Conservation (phyloP, 129 eudicot genomes). For the Flaveria bidentis region DNA sequence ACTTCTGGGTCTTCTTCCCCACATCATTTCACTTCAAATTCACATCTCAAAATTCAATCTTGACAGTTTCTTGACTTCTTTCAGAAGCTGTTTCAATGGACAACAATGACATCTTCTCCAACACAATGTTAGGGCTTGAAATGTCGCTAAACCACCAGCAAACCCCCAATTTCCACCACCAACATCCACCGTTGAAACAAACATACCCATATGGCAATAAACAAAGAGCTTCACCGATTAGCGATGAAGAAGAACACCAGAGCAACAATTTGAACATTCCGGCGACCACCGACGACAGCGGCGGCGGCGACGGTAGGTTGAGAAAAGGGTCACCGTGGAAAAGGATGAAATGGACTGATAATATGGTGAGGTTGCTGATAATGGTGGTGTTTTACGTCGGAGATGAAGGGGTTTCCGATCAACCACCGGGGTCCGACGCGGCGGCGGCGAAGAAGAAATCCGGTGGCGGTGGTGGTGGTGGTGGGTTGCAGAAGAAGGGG, state of each 20-base stretch:
- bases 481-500: conserved; percentile 84
- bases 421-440: conserved; percentile 34
- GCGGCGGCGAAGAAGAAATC: conserved; percentile 49
- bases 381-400: conserved; percentile 81
- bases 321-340: conserved; percentile 85
- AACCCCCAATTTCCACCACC: conserved; percentile 40
- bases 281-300: conserved; percentile 54
- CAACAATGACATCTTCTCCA: conserved; percentile 57
- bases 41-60: background rate
- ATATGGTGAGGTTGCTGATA: conserved; percentile 76
- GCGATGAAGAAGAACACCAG: conserved; percentile 79
- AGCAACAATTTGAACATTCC: conserved; percentile 28
- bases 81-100: conserved; percentile 41
- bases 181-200: conserved; percentile 36
- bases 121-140: conserved; percentile 54
- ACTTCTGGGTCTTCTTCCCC: background rate
- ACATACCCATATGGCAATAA: conserved; percentile 41
- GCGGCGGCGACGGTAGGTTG: conserved; percentile 52
- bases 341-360: conserved; percentile 94
- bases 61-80: background rate
- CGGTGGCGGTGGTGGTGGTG: conserved; percentile 36
- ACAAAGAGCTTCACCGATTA: conserved; percentile 45
- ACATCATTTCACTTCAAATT: background rate
- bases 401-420: conserved; percentile 67
- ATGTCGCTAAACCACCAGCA: conserved; percentile 68